A percentile compares a stretch with the other conserved stretches of the same genome.
Conservation (phyloP, 2,329 filamentous ascomycete genomes). For the Beauveria scarabaeidicola region DNA sequence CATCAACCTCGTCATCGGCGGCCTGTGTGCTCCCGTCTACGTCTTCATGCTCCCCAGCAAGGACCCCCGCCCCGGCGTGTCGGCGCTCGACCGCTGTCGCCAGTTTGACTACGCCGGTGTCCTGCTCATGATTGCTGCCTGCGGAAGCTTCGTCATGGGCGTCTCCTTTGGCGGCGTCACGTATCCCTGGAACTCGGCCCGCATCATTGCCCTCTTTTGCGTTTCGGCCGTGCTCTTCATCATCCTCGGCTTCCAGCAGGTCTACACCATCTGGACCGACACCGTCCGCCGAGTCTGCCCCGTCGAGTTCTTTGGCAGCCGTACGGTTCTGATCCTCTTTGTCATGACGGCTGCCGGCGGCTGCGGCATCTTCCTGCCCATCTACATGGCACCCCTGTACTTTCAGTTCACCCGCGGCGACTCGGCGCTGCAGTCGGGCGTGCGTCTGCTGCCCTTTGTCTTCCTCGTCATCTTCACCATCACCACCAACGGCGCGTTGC, state of each 20-base stretch:
- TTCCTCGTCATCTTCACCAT: slow-evolving; percentile 25
- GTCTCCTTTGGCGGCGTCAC: slow-evolving; percentile 39
- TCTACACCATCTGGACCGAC: slow-evolving; percentile 29
- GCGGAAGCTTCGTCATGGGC: slow-evolving; percentile 33
- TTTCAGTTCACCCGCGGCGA: slow-evolving; percentile 40
- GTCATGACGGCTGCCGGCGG: slow-evolving; percentile 18
- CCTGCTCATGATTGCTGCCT: slow-evolving; percentile 30
- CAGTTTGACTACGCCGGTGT: slow-evolving; percentile 35
- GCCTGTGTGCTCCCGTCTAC: slow-evolving; percentile 21
- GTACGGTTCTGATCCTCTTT: background rate
- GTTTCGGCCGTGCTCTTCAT: slow-evolving; percentile 28
- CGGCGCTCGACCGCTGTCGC: slow-evolving; percentile 19
- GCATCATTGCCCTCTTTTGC: slow-evolving; percentile 35
- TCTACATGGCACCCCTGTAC: slow-evolving; percentile 42
- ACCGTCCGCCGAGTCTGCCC: slow-evolving; percentile 15
- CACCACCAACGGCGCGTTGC: slow-evolving; percentile 26
- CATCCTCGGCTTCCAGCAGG: slow-evolving; percentile 26
- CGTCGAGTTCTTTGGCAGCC: background rate
- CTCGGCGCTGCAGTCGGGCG: slow-evolving; percentile 25
- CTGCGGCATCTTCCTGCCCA: slow-evolving; percentile 16
- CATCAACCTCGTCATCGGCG: slow-evolving; percentile 42
- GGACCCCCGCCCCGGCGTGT: slow-evolving; percentile 13
- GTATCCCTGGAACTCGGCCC: slow-evolving; percentile 34
- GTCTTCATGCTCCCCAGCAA: slow-evolving; percentile 19
- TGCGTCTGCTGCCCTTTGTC: slow-evolving; percentile 32